Conservation (phyloP, 1,139 yeast species). For the Debaryomyces subglobosus region DNA sequence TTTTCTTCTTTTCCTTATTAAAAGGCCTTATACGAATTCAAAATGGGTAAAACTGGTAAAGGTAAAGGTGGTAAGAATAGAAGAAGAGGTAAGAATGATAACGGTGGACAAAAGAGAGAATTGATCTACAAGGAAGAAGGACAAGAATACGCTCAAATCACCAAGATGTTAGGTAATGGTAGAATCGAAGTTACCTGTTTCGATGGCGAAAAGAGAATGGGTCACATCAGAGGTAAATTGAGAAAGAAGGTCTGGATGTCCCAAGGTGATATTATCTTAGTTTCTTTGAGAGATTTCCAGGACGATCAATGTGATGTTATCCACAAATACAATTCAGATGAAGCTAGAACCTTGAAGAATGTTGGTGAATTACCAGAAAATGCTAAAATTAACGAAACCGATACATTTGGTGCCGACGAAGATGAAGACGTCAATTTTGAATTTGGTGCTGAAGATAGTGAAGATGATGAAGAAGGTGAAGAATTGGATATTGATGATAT, state of each 20-base stretch:
- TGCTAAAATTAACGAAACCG: conserved; percentile 97
- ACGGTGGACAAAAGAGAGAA: conserved; percentile 91
- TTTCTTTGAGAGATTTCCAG: conserved; percentile 97
- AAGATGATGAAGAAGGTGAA: conserved; percentile 63
- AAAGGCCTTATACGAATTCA: conserved; percentile 11
- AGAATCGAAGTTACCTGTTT: conserved; percentile 94
- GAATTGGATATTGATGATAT: conserved; percentile 85
- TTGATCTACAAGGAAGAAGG: conserved; percentile 91
- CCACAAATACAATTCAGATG: conserved; percentile 95
- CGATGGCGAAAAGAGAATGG: conserved; percentile 91
- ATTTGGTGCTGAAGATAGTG: conserved; percentile 92
- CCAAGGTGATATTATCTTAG: conserved; percentile 96
- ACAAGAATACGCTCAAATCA: conserved; percentile 97
- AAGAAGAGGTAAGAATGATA: conserved; percentile 98
- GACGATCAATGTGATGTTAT: conserved; percentile 98
- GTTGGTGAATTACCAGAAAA: conserved; percentile 96
- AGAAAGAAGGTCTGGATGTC: conserved; percentile 99
- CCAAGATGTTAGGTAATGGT: conserved; percentile 98
- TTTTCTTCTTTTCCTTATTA: conserved; percentile 9
- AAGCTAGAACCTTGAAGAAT: conserved; percentile 94
- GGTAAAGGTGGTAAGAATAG: conserved; percentile 80
- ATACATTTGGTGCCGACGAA: conserved; percentile 94
- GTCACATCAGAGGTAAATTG: conserved; percentile 97
- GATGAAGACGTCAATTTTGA: conserved; percentile 98
- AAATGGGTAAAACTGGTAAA: conserved; percentile 56